Evolutionary conservation across 176 grass and related monocot species (phyloP).

Genomic region (Carex pumila): DNA sequence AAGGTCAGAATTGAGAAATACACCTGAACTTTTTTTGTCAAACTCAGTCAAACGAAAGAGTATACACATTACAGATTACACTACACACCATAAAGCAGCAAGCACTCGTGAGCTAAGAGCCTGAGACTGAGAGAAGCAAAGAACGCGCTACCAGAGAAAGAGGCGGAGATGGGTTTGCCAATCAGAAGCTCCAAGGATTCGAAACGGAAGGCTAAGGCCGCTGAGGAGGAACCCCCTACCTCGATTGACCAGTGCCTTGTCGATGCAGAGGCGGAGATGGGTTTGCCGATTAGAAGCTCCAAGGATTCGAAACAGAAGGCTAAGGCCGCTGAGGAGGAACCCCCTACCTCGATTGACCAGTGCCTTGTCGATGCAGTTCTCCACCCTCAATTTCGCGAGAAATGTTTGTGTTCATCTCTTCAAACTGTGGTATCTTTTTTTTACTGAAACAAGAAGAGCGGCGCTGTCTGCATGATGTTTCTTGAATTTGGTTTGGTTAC

Average conservation of each 20-base stretch:
- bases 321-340: not conserved
- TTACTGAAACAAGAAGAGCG: not conserved
- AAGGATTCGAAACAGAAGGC: not conserved
- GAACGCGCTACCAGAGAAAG: too few relatives aligned
- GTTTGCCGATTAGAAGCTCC: not conserved
- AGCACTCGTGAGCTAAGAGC: too few relatives aligned
- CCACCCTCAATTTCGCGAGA: conserved; percentile 12
- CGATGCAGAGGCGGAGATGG: not conserved
- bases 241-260: not conserved
- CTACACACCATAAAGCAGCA: too few relatives aligned
- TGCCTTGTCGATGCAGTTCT: conserved; percentile 4
- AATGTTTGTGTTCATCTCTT: not conserved
- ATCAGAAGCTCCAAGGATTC: not conserved
- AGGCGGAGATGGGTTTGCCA: not conserved
- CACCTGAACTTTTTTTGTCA: too few relatives aligned
- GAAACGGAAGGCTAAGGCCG: not conserved
- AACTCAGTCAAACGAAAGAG: too few relatives aligned
- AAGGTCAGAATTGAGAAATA: too few relatives aligned
- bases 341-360: not conserved
- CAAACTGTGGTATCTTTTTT: not conserved
- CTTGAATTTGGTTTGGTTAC: not conserved
- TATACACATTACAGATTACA: too few relatives aligned
- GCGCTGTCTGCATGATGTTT: not conserved
- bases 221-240: not conserved
- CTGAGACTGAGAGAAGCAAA: too few relatives aligned